Conservation (phyloP, 176 grass and related monocot genomes). For the Oryza coarctata region DNA sequence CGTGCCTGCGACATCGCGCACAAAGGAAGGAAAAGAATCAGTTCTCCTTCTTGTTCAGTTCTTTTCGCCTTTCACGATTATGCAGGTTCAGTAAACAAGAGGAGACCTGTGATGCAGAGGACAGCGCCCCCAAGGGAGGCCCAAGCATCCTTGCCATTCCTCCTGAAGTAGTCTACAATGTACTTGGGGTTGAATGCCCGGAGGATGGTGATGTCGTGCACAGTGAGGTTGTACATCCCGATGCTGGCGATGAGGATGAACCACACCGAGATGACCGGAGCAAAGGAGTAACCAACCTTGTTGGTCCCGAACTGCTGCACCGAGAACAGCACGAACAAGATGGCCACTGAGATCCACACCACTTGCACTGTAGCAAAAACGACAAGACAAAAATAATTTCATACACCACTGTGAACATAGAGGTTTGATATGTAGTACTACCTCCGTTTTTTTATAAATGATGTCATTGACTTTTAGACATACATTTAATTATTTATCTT, state of each 20-base stretch:
- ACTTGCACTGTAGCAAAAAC: slow-evolving; percentile 35
- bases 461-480: no score
- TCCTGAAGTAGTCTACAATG: slow-evolving; percentile 53
- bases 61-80: not conserved
- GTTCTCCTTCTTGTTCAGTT: not conserved
- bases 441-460: no score
- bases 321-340: slow-evolving; percentile 50
- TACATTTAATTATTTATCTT: no score
- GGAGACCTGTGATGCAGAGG: slow-evolving; percentile 52
- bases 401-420: not conserved
- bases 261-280: slow-evolving; percentile 57
- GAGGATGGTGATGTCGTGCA: slow-evolving; percentile 46
- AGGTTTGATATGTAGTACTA: not conserved
- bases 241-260: slow-evolving; percentile 53
- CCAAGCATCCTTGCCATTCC: slow-evolving; percentile 61
- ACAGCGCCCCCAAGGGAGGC: slow-evolving; percentile 64
- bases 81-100: not conserved
- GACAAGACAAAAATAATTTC: not conserved
- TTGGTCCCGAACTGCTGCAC: slow-evolving; percentile 59
- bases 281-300: slow-evolving; percentile 70
- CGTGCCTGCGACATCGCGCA: slow-evolving; percentile 31
- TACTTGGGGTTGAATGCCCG: slow-evolving; percentile 61
- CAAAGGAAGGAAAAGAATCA: not conserved
- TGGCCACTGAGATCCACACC: slow-evolving; percentile 53
- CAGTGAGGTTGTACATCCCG: slow-evolving; percentile 52